These are phyloP conservation scores for Corinectria fuckeliana DNA, from an alignment of 2,329 filamentous ascomycete species.

Conservation along the genomic window DNA sequence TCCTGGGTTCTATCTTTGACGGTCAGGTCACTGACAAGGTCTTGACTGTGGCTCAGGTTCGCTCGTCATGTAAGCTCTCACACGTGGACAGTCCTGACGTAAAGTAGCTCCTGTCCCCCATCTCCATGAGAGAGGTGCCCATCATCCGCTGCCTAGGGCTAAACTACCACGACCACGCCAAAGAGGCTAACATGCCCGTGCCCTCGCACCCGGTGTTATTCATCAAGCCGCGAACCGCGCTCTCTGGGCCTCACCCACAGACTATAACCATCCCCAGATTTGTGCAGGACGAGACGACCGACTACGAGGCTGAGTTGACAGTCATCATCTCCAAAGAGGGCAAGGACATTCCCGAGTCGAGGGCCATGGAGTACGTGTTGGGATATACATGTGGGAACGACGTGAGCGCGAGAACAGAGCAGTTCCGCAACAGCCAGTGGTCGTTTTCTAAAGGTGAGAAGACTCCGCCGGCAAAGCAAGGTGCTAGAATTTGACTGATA, in stretches of 20 bases:
- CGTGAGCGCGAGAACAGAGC: constrained; percentile 45
- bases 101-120: constrained; percentile 42
- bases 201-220: constrained; percentile 46
- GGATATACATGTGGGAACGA: constrained; percentile 50
- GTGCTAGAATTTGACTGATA: too few species aligned
- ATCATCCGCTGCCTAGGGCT: constrained; percentile 54
- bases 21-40: not conserved
- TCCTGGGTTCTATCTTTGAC: not conserved
- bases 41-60: not conserved
- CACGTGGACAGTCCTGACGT: not conserved
- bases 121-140: constrained; percentile 44
- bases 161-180: constrained; percentile 51
- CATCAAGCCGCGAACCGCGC: constrained; percentile 46
- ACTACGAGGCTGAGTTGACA: constrained; percentile 50
- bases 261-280: constrained; percentile 36
- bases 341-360: constrained; percentile 44
- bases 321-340: constrained; percentile 50
- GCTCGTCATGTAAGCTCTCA: too few species aligned
- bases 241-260: constrained; percentile 41
- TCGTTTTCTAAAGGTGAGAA: constrained; percentile 49
- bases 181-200: constrained; percentile 46
- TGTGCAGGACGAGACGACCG: constrained; percentile 43
- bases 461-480: too few species aligned
- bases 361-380: constrained; percentile 49
- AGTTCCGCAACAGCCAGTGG: constrained; percentile 49